Percentiles rank a stretch among this genome's conserved stretches.
Evolutionary conservation across 805 yeast genomes (phyloP).

Genomic region (Vanderwaltozyma yarrowii): DNA sequence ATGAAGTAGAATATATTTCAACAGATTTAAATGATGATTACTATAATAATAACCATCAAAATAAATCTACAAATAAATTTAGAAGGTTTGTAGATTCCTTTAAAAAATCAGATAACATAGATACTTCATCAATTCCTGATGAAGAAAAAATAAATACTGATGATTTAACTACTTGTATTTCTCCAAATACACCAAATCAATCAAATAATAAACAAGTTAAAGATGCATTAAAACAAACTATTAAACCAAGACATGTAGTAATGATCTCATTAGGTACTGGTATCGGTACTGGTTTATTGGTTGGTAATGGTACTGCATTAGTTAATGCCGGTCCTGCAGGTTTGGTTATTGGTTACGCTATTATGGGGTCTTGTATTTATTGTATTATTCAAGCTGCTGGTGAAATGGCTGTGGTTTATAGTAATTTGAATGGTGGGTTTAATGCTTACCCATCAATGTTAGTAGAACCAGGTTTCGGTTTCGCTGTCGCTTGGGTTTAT

Average conservation of each 20-base stretch:
- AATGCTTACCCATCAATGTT: slow-evolving; percentile 47
- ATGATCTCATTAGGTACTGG: slow-evolving; percentile 81
- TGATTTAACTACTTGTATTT: slow-evolving; percentile 1
- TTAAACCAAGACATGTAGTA: slow-evolving; percentile 41
- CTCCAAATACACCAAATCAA: background rate
- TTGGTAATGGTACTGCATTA: slow-evolving; percentile 45
- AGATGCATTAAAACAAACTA: slow-evolving; percentile 28
- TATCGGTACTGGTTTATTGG: slow-evolving; percentile 66
- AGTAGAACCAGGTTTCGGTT: slow-evolving; percentile 47
- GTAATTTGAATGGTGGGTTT: slow-evolving; percentile 52
- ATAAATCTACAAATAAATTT: background rate
- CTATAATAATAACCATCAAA: no score
- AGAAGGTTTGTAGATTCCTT: slow-evolving; percentile 14
- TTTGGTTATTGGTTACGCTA: slow-evolving; percentile 43
- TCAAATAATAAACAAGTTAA: slow-evolving; percentile 3
- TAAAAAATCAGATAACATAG: slow-evolving; percentile 12
- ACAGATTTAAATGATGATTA: background rate
- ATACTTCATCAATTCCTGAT: background rate
- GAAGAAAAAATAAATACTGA: background rate
- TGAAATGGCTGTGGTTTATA: slow-evolving; percentile 53
- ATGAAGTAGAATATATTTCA: slow-evolving; percentile 3
- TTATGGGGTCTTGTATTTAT: slow-evolving; percentile 49
- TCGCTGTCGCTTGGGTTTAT: slow-evolving; percentile 54
- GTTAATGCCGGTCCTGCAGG: slow-evolving; percentile 39
- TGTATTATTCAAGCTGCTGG: slow-evolving; percentile 55